Evolutionary conservation across 768 basidiomycete genomes (phyloP).

Genomic region (Clathrus columnatus): DNA sequence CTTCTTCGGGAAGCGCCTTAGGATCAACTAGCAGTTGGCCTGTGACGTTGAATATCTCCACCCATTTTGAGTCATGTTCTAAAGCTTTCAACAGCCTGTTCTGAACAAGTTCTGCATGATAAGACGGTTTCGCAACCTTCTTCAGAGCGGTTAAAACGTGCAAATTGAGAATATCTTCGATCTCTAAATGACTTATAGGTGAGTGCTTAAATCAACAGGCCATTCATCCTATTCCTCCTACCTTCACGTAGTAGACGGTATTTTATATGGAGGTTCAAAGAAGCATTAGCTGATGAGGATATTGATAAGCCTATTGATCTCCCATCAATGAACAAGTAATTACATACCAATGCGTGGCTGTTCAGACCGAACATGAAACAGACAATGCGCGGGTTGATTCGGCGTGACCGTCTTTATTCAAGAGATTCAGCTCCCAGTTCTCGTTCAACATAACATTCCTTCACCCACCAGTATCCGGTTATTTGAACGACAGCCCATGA

Average conservation of each 20-base stretch:
- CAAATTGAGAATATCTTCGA: constrained; percentile 30
- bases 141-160: constrained; percentile 5
- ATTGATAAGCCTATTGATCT: neutral
- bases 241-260: constrained; percentile 84
- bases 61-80: constrained; percentile 57
- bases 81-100: constrained; percentile 36
- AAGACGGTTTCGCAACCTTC: neutral
- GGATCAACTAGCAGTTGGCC: constrained; percentile 58
- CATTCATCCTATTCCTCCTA: constrained; percentile 21
- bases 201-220: neutral
- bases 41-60: constrained; percentile 59
- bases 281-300: constrained; percentile 43
- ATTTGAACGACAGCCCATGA: constrained; percentile 38
- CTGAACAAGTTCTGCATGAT: neutral
- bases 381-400: constrained; percentile 61
- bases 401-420: constrained; percentile 85
- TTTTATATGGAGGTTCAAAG: constrained; percentile 52
- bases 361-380: constrained; percentile 69
- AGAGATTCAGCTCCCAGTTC: constrained; percentile 9
- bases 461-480: constrained; percentile 41
- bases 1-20: constrained; percentile 18
- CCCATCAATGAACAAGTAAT: neutral
- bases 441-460: neutral
- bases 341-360: constrained; percentile 47
- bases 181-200: constrained; percentile 37